Base-by-base conservation (phyloP, 176 grass and related monocot species). In the Musa troglodytarum region DNA sequence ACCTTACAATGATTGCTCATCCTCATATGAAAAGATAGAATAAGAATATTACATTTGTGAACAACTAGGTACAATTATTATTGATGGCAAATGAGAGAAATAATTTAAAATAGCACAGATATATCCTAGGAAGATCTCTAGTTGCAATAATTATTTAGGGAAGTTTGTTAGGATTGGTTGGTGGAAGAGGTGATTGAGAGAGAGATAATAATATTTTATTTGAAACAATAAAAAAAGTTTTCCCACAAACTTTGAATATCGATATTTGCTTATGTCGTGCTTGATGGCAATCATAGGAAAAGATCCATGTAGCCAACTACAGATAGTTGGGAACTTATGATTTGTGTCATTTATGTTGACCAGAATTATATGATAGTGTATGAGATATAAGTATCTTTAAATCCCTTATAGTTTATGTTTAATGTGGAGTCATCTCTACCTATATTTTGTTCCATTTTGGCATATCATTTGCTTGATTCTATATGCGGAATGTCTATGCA, bases 401-500 rank as follows among this genome's bases (percentile, higher is more conserved):
- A 43, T 43, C 34, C 34, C 34, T 43, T 4, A 43, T 43, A 43
- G 34, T 43, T 43, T 6, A 43, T 43, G 62, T n/a, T 50, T 50
- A 19, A 34, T 69, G 2, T 19, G 9, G 21, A 81, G 67, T 85
- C 68, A 43, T 83, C 50, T 80, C 53, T 84, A 24, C 75, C 75
- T 87, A 53, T 17, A 17, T 80, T 65, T 24, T 65, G 20, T 67
- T 81, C 67, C n/a, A 79, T 25, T 71, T 68, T 50, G 20, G 69
- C 74, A 70, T 73, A n/a, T 51, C n/a, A 28, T 29, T 19, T 55
- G 24, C 12, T 85, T 74, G 55, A 71, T 64, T 57, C 17, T 69
- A n/a, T 76, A 21, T 50, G 19, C 5, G 69, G 74, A 50, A 57
- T 96, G 52, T 89, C 77, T 53, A 78, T 87, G 22, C 75, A 95